phyloP scores from a whole-genome alignment of 768 basidiomycete species.

The Jaapia argillacea region DNA sequence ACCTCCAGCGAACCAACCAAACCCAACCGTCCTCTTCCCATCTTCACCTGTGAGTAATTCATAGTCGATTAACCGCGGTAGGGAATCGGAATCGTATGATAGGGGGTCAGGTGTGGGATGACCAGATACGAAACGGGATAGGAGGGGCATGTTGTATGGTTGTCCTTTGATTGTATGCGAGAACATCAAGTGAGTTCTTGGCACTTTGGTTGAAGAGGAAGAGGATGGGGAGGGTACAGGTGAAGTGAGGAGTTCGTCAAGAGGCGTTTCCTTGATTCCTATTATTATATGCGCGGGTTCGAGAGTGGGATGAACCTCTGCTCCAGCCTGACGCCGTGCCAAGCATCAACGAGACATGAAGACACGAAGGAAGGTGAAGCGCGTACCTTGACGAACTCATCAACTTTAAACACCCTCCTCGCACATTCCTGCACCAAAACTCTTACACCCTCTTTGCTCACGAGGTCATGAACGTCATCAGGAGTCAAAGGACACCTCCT shows the following conservation, averaged over 20 bases:
- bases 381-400: constrained; percentile 58
- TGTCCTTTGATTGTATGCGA: constrained; percentile 88
- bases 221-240: constrained; percentile 28
- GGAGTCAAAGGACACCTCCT: constrained; percentile 79
- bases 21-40: constrained; percentile 76
- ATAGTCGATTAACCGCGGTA: constrained; percentile 69
- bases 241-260: constrained; percentile 45
- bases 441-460: constrained; percentile 41
- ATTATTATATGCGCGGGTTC: constrained; percentile 62
- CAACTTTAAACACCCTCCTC: constrained; percentile 57
- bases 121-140: constrained; percentile 49
- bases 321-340: constrained; percentile 54
- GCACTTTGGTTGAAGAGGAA: no score
- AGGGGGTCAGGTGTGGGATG: constrained; percentile 7
- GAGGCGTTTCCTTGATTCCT: constrained; percentile 84
- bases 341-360: background rate
- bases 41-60: constrained; percentile 59
- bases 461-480: constrained; percentile 51
- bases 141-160: constrained; percentile 72
- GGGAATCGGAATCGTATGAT: constrained; percentile 6
- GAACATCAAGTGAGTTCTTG: constrained; percentile 82
- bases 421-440: constrained; percentile 74
- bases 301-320: constrained; percentile 47
- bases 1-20: constrained; percentile 93
- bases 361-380: background rate